These are phyloP conservation scores for Penicillium riverlandense DNA, from an alignment of 495 filamentous ascomycete species.

Conservation along the genomic window DNA sequence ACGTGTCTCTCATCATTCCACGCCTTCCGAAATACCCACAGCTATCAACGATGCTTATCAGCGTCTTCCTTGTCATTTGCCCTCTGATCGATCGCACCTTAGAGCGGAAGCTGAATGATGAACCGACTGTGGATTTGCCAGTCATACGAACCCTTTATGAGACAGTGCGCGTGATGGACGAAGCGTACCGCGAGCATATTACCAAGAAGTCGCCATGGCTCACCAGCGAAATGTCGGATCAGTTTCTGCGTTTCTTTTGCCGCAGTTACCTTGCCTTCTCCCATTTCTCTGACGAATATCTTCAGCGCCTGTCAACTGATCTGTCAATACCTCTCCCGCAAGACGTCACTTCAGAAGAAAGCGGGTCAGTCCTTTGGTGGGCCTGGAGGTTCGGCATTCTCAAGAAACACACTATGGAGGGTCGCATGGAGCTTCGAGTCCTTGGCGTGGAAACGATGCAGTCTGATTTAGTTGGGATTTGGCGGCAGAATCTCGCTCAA, in stretches of 20 bases:
- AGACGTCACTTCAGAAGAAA: constrained; percentile 18
- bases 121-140: no score
- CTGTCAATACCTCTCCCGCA: constrained; percentile 33
- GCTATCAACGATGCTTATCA: constrained; percentile 1
- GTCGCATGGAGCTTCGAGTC: constrained; percentile 86
- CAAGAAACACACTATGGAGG: constrained; percentile 64
- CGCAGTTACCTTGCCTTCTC: constrained; percentile 19
- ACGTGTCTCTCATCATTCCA: constrained; percentile 14
- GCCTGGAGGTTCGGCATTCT: constrained; percentile 67
- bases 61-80: no score
- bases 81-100: no score
- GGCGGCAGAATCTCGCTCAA: constrained; percentile 43
- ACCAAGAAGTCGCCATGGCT: constrained; percentile 33
- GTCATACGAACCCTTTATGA: constrained; percentile 16
- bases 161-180: constrained; percentile 21
- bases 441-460: constrained; percentile 65
- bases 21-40: constrained; percentile 19
- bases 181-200: constrained; percentile 27
- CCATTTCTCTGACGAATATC: constrained; percentile 12
- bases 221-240: constrained; percentile 28
- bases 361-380: constrained; percentile 39
- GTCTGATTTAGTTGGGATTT: constrained; percentile 58
- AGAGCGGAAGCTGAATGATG: no score
- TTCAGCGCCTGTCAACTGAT: constrained; percentile 24
- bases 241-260: constrained; percentile 21